A percentile compares a stretch with the other conserved stretches of the same genome.
Evolutionary conservation across 2,329 filamentous ascomycete species (phyloP).

Genomic region (Cordyceps tenuipes): DNA sequence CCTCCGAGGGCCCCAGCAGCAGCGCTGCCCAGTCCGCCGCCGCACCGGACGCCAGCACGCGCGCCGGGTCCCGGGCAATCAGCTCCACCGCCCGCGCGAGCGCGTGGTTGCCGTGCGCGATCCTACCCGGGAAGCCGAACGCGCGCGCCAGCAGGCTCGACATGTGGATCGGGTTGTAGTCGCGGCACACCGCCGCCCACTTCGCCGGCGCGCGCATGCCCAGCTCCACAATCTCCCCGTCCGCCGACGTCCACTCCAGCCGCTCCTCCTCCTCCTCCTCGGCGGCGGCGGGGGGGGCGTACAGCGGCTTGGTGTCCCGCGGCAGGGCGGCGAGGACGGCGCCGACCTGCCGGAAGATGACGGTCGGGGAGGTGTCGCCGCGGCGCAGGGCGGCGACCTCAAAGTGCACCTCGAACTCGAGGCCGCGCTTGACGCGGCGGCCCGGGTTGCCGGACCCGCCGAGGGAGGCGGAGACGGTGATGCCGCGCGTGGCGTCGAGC

Average conservation of each 20-base stretch:
- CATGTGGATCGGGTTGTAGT: slow-evolving; percentile 14
- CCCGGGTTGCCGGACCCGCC: slow-evolving; percentile 8
- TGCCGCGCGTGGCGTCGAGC: slow-evolving; percentile 4
- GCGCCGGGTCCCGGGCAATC: slow-evolving; percentile 1
- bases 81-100: slow-evolving; percentile 9
- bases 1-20: background rate
- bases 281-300: background rate
- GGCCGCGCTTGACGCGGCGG: slow-evolving; percentile 10
- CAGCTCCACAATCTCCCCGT: slow-evolving; percentile 10
- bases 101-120: slow-evolving; percentile 12
- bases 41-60: background rate
- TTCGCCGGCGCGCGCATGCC: slow-evolving; percentile 8
- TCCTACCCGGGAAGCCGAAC: slow-evolving; percentile 12
- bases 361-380: slow-evolving; percentile 9
- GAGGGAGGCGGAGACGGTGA: slow-evolving; percentile 11
- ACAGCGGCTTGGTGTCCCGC: slow-evolving; percentile 8
- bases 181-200: slow-evolving; percentile 11
- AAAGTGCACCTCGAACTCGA: slow-evolving; percentile 11
- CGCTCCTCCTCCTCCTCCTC: background rate
- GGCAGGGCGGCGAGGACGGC: slow-evolving; percentile 8
- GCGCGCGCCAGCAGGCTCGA: slow-evolving; percentile 8
- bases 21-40: background rate
- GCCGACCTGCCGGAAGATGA: slow-evolving; percentile 11
- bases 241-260: slow-evolving; percentile 4
- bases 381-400: slow-evolving; percentile 5